Conservation (phyloP, 2,329 filamentous ascomycete genomes). For the Trichophyton schoenleinii region DNA sequence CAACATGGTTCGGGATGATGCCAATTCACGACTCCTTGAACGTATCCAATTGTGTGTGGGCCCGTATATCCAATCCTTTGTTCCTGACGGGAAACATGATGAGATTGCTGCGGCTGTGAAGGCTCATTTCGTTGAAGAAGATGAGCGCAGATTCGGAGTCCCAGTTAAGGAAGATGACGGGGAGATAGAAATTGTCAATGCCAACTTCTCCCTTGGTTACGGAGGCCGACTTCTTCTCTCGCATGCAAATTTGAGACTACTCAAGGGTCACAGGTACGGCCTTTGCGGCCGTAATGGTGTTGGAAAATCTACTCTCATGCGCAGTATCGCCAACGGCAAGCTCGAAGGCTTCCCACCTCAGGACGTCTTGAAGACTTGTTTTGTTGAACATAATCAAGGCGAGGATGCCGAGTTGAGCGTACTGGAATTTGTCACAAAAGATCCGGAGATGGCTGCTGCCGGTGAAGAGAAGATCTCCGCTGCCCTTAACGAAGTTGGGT, state of each 20-base stretch:
- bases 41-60: conserved; percentile 57
- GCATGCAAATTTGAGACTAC: conserved; percentile 83
- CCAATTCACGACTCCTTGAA: conserved; percentile 65
- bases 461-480: conserved; percentile 68
- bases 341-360: conserved; percentile 91
- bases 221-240: conserved; percentile 94
- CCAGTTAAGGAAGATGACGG: conserved; percentile 80
- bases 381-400: conserved; percentile 98
- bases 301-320: conserved; percentile 98
- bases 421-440: conserved; percentile 80
- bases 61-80: conserved; percentile 63
- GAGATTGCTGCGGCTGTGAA: conserved; percentile 63
- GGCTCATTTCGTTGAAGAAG: conserved; percentile 66
- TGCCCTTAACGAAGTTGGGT: conserved; percentile 84
- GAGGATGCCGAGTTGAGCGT: conserved; percentile 96
- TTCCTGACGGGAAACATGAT: conserved; percentile 50
- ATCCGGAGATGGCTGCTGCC: conserved; percentile 69
- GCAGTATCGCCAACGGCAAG: conserved; percentile 88
- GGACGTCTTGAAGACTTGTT: conserved; percentile 87
- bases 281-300: conserved; percentile 94
- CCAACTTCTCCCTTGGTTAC: conserved; percentile 92
- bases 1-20: conserved; percentile 75
- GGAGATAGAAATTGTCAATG: conserved; percentile 93
- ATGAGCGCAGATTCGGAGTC: conserved; percentile 73
- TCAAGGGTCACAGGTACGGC: conserved; percentile 95